Percentiles rank a stretch among this genome's conserved stretches.
phyloP scores from a whole-genome alignment of 441 rosid species.

The Sinapis alba region DNA sequence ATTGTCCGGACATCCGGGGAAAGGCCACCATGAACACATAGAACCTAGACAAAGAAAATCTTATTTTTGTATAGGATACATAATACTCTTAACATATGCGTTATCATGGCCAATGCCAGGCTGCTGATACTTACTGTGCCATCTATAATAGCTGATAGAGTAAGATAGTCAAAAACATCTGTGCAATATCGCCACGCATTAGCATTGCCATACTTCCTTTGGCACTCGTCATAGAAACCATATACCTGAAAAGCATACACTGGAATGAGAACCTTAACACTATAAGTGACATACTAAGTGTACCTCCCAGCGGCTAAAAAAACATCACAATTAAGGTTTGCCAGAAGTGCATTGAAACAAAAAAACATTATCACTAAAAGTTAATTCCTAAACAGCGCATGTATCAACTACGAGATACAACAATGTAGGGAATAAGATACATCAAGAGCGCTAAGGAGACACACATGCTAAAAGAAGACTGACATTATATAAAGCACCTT shows the following conservation, averaged over 20 bases:
- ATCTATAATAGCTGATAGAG: conserved; percentile 98
- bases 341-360: conserved; percentile 8
- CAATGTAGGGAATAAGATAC: conserved; percentile 5
- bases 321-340: background rate
- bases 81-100: background rate
- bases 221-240: conserved; percentile 99
- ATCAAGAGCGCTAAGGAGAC: conserved; percentile 16
- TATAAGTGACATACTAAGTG: background rate
- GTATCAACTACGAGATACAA: conserved; percentile 9
- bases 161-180: conserved; percentile 97
- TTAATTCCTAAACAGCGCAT: conserved; percentile 1
- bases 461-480: conserved; percentile 21
- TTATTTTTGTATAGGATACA: background rate
- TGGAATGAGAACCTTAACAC: background rate
- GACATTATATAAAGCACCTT: conserved; percentile 28
- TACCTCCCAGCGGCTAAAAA: background rate
- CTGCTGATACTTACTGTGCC: conserved; percentile 68
- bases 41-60: conserved; percentile 59
- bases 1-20: conserved; percentile 95
- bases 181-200: conserved; percentile 99
- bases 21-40: conserved; percentile 99
- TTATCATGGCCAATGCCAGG: background rate
- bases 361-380: background rate
- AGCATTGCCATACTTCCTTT: conserved; percentile 98
- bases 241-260: conserved; percentile 66